Conservation (phyloP, 768 basidiomycete genomes). For the Mycena floridula region DNA sequence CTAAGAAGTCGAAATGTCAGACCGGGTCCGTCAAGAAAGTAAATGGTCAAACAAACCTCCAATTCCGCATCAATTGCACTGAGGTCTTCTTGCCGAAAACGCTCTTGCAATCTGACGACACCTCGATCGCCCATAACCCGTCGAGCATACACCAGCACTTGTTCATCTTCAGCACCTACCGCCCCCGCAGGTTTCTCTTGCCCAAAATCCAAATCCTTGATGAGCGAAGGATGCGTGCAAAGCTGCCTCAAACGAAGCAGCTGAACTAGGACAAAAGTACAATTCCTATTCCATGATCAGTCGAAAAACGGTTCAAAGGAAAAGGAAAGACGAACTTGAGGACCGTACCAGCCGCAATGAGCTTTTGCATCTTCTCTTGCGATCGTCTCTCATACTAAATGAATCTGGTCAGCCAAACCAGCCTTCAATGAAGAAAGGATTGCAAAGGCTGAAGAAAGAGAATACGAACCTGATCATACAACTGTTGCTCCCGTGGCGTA, state of each 20-base stretch:
- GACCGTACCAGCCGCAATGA: conserved; percentile 60
- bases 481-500: conserved; percentile 51
- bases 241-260: conserved; percentile 57
- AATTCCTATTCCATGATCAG: conserved; percentile 36
- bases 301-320: too few relatives aligned
- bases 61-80: conserved; percentile 48
- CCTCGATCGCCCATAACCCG: conserved; percentile 39
- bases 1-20: too few relatives aligned
- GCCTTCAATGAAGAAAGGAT: too few relatives aligned
- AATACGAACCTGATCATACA: conserved; percentile 50
- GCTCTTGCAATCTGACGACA: conserved; percentile 41
- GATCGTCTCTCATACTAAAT: too few relatives aligned
- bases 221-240: conserved; percentile 62
- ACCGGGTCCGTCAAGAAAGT: too few relatives aligned
- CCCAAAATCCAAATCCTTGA: too few relatives aligned
- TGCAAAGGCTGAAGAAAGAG: too few relatives aligned
- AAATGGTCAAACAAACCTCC: too few relatives aligned
- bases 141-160: conserved; percentile 38
- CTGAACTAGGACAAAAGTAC: conserved; percentile 45
- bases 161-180: conserved; percentile 31
- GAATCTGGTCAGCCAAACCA: too few relatives aligned
- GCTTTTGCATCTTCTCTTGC: too few relatives aligned
- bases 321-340: conserved; percentile 56
- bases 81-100: conserved; percentile 34
- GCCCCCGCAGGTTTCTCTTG: conserved; percentile 47